Base-by-base conservation (phyloP, 2,329 filamentous ascomycete species). In the Exserohilum rostratum region DNA sequence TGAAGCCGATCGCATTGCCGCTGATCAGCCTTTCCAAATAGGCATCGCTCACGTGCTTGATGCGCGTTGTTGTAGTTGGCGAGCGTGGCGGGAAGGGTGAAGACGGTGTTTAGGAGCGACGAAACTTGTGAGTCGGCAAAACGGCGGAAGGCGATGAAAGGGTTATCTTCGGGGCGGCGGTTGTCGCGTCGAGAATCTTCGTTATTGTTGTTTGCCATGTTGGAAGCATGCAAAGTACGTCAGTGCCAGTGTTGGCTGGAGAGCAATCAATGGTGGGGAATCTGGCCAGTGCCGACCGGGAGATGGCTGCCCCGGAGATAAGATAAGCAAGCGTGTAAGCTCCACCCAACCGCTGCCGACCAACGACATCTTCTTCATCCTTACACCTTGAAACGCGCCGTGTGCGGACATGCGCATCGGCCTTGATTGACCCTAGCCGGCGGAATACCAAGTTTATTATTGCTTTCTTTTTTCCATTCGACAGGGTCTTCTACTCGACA, bases 141-240 rank as follows among this genome's bases (percentile, higher is more conserved):
- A 58, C 81, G 82, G 61, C 85, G 85, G 73, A 87, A 86, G 27
- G 80, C 77, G 51, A 85, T 79, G 70, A 87, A 86, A 1, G 84
- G 83, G 55, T 85, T 85, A 51, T 70, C 61, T 55, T 73, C 70
- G 30, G 55, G 57, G 30, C 58, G 60, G 15, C 54, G 43, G 15
- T 42, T 30, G 11, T 66, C 44, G 46, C 61, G 61, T 33, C 59
- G 57, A 6, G 61, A 17, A 27, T 65, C 55, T 29, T 67, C 54
- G 42, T 61, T 53, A 39, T 62, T 53, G 47, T 65, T 61, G 22
- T 62, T 60, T n/a, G 66, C 42, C 71, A 74, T 55, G 35, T 55
- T 50, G 43, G 29, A 37, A 53, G 31, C 13, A n/a, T 27, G 54
- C 50, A 51, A 49, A 48, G 55, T 29, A 47, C n/a, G 31, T 15